Conservation (phyloP, 2,329 filamentous ascomycete species). For the Penicillium frequentans region DNA sequence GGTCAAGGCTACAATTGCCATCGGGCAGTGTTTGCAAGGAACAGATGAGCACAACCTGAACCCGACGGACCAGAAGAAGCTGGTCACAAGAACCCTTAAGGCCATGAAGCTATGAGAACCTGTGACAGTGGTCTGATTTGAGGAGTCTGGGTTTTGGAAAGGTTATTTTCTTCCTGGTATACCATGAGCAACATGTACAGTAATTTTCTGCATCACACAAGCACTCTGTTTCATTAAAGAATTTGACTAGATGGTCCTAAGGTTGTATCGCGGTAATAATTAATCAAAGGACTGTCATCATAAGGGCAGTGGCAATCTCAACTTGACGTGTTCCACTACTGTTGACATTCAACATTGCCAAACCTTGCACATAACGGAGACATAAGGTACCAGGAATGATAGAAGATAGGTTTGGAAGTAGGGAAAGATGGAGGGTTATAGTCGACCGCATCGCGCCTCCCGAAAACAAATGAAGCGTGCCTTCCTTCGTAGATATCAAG, state of each 20-base stretch:
- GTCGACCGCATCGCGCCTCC: too few species aligned
- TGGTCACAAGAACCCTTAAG: constrained; percentile 44
- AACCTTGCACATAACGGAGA: too few species aligned
- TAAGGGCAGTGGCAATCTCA: too few species aligned
- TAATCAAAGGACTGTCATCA: too few species aligned
- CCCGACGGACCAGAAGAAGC: constrained; percentile 47
- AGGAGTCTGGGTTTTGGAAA: constrained; percentile 8
- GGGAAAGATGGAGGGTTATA: too few species aligned
- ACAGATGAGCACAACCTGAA: constrained; percentile 64
- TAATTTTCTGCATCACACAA: constrained; percentile 7
- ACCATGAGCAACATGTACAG: constrained; percentile 14
- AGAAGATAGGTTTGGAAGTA: too few species aligned
- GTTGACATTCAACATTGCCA: too few species aligned
- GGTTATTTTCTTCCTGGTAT: constrained; percentile 5
- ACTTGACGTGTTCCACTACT: too few species aligned
- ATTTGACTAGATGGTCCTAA: background rate
- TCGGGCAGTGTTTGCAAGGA: constrained; percentile 75
- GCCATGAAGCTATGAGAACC: constrained; percentile 37
- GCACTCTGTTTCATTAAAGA: background rate
- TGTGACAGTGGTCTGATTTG: background rate
- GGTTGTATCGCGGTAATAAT: too few species aligned
- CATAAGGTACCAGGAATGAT: too few species aligned
- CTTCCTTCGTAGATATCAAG: too few species aligned
- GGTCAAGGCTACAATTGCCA: constrained; percentile 69
- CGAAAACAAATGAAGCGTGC: too few species aligned